Percentiles rank a stretch among this genome's conserved stretches.
phyloP scores from a whole-genome alignment of 306 rosid genomes.

The Cucumis melo region DNA sequence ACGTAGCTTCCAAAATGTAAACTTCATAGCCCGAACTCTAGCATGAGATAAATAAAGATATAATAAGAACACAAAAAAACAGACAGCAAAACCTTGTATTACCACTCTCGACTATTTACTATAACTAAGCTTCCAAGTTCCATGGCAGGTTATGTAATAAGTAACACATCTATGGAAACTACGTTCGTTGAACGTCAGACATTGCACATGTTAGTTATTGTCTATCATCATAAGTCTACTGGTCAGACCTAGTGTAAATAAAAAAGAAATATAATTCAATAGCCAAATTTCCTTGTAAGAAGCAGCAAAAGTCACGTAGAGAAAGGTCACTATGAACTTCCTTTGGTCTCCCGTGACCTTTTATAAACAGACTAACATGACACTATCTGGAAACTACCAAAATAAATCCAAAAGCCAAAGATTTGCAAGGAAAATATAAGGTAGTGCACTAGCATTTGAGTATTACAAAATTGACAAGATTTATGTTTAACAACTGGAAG shows the following conservation, averaged over 20 bases:
- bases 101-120: background rate
- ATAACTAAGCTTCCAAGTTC: background rate
- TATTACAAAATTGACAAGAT: background rate
- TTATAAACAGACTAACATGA: background rate
- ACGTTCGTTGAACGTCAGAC: background rate
- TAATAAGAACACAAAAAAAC: slow-evolving; percentile 23
- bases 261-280: background rate
- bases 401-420: background rate
- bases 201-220: background rate
- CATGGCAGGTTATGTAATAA: background rate
- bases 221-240: background rate
- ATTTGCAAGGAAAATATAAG: background rate
- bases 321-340: background rate
- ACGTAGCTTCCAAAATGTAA: slow-evolving; percentile 81
- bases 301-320: slow-evolving; percentile 1
- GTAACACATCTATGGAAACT: background rate
- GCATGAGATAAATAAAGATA: slow-evolving; percentile 21
- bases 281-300: background rate
- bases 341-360: background rate
- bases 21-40: slow-evolving; percentile 98
- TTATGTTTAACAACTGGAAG: background rate
- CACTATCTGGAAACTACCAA: background rate
- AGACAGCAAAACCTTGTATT: slow-evolving; percentile 5
- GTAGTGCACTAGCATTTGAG: background rate
- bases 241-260: background rate